Evolutionary conservation across 495 filamentous ascomycete genomes (phyloP), one percentile per base, ranked within the genome.

Genomic region (Bombardia bombarda): DNA sequence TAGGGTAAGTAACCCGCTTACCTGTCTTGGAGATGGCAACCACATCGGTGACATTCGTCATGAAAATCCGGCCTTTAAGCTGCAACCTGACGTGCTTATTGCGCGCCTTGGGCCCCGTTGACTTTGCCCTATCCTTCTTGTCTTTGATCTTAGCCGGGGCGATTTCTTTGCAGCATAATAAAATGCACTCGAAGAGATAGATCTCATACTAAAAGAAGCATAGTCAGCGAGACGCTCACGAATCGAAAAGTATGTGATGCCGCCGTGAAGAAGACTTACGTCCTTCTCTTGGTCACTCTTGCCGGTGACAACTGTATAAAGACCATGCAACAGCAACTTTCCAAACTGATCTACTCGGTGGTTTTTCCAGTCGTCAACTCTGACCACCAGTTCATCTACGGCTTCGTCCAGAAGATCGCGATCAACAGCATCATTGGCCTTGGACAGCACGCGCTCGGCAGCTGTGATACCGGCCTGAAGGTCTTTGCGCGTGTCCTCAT

Each of bases 281-380:
- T 94, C 87, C 74, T 86, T 80, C 63, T 92, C 86, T 16, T 78
- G 77, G 43, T 90, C 86, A 55, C 76, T 47, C 78, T 80, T 55
- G 38, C 88, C 87, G 45, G 95, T 97, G 16, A 95, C 69, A 14
- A 98, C 92, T 3, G 87, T 84, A 61, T 95, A 96, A 24, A 86
- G 86, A n/a, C 92, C 92, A 52, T 90, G 84, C 2, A 95, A 73
- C 13, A 98, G 68, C 22, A 98, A 66, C 30, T 87, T 84, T 14
- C 92, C 92, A 58, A 98, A 97, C 17, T 84, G 78, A 32, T 95
- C 86, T 21, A 96, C 79, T 30, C 81, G 79, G 57, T 97, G 84
- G 23, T 87, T 80, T 59, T 96, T 97, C 92, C 92, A 98, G 60
- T 98, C 92, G 55, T 97, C 92, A 1, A 98, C 92, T n/a, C 89